Evolutionary conservation across 208 protist species (phyloP), one percentile per base, ranked within the genome.

Genomic region (Willaertia magna): DNA sequence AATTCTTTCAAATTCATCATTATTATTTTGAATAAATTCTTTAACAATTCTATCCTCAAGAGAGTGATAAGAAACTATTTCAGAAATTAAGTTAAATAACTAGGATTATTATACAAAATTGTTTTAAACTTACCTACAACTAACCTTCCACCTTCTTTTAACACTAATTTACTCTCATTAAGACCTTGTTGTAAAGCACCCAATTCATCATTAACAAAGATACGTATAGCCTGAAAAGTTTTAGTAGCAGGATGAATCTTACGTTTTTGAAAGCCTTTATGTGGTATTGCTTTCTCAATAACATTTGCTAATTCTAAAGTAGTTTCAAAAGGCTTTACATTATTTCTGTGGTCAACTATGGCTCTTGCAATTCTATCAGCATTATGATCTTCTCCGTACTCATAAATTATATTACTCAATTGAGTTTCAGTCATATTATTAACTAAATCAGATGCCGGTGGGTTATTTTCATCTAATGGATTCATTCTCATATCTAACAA

Each of bases 401-500:
- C 39, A 26, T 30, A 3, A 81, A 81, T 81, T 2, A 83, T 83
- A 2, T 49, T 39, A 16, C 22, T 83, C 26, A 83, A 42, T 4
- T 83, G n/a, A 2, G 30, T 4, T 55, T 55, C 78, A 43, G 4
- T 55, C 44, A 83, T 30, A 4, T 40, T 39, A 55, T 83, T 83
- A 1, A 83, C 9, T 2, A 83, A 12, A 1, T 83, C 78, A 20
- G 9, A 4, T 11, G 78, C 78, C 48, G 30, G 22, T 43, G 34
- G 74, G 26, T 39, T 49, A 2, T 48, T 0, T 40, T 42, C 30
- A 34, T 39, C 22, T 0, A 39, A 40, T 51, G 18, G 43, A 55
- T 55, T 42, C 78, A 83, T 83, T 83, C 78, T 83, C 86, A 87
- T 42, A 74, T 86, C 86, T 39, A 87, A 40, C n/a, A 83, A 83